Evolutionary conservation across 176 grass and related monocot species (phyloP).

Genomic region (Sorghum bicolor): DNA sequence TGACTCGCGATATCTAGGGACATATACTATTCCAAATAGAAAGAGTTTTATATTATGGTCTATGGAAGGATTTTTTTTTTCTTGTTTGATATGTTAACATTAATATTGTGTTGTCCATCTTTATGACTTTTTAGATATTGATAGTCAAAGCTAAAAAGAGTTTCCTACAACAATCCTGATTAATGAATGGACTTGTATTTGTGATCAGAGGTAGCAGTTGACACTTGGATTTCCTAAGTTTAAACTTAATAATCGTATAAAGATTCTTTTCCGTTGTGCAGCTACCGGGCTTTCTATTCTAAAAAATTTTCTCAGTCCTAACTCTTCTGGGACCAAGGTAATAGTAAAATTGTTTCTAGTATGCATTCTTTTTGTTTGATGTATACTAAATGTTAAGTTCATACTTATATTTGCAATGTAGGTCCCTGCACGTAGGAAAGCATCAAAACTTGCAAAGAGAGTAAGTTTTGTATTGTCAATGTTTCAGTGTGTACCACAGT

Average conservation of each 20-base stretch:
- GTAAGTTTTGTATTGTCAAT: conserved; percentile 41
- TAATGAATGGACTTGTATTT: background rate
- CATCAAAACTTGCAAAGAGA: conserved; percentile 95
- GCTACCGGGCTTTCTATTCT: conserved; percentile 87
- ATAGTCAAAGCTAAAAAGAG: background rate
- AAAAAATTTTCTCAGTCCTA: conserved; percentile 68
- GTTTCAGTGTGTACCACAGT: background rate
- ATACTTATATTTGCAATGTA: conserved; percentile 27
- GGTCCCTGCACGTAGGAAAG: conserved; percentile 62
- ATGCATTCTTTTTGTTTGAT: background rate
- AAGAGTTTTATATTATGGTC: background rate
- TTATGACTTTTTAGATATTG: background rate
- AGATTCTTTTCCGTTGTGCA: conserved; percentile 25
- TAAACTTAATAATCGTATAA: background rate
- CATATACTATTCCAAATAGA: background rate
- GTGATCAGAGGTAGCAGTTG: conserved; percentile 1
- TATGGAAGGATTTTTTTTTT: background rate
- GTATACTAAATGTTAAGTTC: background rate
- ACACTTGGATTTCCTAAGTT: background rate
- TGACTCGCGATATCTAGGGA: background rate
- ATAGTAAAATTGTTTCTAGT: conserved; percentile 19
- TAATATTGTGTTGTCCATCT: background rate
- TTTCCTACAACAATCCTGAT: background rate
- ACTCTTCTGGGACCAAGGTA: conserved; percentile 68
- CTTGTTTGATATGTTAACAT: background rate